Percentiles rank a stretch among this genome's conserved stretches.
Evolutionary conservation across 2,329 filamentous ascomycete genomes (phyloP).

Genomic region (Trichoderma simmonsii): DNA sequence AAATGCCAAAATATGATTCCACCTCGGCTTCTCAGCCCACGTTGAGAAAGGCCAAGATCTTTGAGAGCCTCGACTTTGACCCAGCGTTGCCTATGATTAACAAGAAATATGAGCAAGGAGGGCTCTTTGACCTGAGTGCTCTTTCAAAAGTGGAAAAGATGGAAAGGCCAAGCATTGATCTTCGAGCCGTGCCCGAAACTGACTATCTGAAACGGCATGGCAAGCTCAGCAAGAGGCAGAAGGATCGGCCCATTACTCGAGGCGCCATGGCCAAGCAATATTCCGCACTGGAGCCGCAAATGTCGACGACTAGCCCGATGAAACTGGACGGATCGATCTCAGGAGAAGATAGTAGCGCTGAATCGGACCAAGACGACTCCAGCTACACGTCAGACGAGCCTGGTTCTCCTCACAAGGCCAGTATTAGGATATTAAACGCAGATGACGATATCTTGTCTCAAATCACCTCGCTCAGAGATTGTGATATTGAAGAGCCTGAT

Average conservation of each 20-base stretch:
- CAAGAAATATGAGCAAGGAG: slow-evolving; percentile 57
- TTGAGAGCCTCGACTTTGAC: slow-evolving; percentile 54
- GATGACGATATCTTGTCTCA: slow-evolving; percentile 56
- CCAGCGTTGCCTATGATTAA: slow-evolving; percentile 51
- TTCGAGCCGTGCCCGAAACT: slow-evolving; percentile 42
- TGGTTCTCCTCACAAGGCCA: slow-evolving; percentile 49
- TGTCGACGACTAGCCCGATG: slow-evolving; percentile 34
- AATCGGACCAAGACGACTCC: slow-evolving; percentile 56
- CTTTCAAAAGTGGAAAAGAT: slow-evolving; percentile 30
- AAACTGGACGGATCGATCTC: slow-evolving; percentile 38
- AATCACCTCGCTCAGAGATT: slow-evolving; percentile 49
- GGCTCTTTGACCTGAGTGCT: slow-evolving; percentile 48
- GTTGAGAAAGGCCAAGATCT: slow-evolving; percentile 45
- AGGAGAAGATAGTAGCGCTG: slow-evolving; percentile 48
- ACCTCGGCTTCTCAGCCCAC: slow-evolving; percentile 22
- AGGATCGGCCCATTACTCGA: slow-evolving; percentile 25
- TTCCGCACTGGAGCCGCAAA: slow-evolving; percentile 27
- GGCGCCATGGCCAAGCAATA: slow-evolving; percentile 29
- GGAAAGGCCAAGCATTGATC: slow-evolving; percentile 30
- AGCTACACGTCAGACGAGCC: slow-evolving; percentile 50
- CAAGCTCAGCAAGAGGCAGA: slow-evolving; percentile 39
- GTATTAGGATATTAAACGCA: slow-evolving; percentile 37
- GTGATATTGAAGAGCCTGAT: slow-evolving; percentile 47
- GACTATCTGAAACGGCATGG: slow-evolving; percentile 48
- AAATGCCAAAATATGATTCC: slow-evolving; percentile 21